These are phyloP conservation scores for Straminergon stramineum DNA, from an alignment of 225 moss, liverwort and hornwort genomes.

Conservation along the genomic window DNA sequence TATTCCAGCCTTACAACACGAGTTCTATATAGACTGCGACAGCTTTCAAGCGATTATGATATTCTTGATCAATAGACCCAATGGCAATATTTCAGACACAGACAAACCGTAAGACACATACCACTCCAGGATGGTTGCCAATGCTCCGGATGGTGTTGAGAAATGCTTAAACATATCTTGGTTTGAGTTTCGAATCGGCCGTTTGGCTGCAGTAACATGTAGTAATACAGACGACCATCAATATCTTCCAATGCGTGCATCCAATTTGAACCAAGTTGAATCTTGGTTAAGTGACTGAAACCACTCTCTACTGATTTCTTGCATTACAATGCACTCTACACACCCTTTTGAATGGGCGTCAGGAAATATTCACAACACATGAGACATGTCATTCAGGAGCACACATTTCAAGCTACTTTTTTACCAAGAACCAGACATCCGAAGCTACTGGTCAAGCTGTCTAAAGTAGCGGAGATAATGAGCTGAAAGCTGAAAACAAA, in stretches of 20 bases:
- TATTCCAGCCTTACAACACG: not conserved
- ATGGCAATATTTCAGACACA: not conserved
- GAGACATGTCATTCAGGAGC: not conserved
- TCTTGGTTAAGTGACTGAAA: not conserved
- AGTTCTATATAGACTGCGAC: not conserved
- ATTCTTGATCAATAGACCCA: not conserved
- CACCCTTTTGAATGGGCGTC: not conserved
- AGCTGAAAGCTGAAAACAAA: not conserved
- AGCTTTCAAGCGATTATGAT: not conserved
- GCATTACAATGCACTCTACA: not conserved
- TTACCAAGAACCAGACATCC: not conserved
- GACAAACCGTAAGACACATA: not conserved
- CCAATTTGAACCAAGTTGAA: not conserved
- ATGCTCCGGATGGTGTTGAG: slow-evolving; percentile 98
- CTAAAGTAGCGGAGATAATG: not conserved
- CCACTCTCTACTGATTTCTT: not conserved
- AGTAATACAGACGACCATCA: not conserved
- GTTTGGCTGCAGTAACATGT: slow-evolving; percentile 51
- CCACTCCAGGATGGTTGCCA: slow-evolving; percentile 99
- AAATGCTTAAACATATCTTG: slow-evolving; percentile 96
- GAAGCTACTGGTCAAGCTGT: not conserved
- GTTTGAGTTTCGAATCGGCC: slow-evolving; percentile 96
- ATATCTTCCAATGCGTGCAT: not conserved
- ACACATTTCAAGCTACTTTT: not conserved
- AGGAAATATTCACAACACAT: not conserved